Base-by-base conservation (phyloP, 2,329 filamentous ascomycete genomes). In the Magnaporthales sp. region DNA sequence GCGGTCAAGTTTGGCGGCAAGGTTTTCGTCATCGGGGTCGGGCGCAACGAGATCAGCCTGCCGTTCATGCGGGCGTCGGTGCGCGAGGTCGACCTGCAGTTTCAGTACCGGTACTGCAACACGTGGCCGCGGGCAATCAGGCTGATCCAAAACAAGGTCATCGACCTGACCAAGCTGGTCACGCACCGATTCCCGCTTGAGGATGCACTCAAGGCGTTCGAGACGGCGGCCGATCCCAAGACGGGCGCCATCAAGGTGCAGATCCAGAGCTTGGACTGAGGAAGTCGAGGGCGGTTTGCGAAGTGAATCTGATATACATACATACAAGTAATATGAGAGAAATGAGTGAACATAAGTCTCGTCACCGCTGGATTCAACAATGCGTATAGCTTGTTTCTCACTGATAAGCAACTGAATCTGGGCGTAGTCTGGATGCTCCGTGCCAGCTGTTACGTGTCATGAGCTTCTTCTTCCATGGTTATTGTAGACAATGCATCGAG, bases 161-260 rank as follows among this genome's bases (percentile, higher is more conserved):
- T 98, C 72, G 88, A 96, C 75, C 80, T 97, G 75, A 85, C 85
- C 73, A 90, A 86, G 78, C 80, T 98, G 68, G 92, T 97, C 63
- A 97, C 94, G 56, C 94, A 98, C 81, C 85, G 92, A 22, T 97
- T 90, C 80, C 81, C 84, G 70, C 80, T 98, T 51, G 93, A 97
- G 80, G 90, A 98, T 75, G 93, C 93, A 0, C 78, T 95, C 30
- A 86, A 94, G 79, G 94, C 94, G 8, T 98, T 98, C 77, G 88
- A 93, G 80, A 95, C 91, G 56, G 92, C 93, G 24, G 87, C 91
- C 9, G 88, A 97, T 78, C 89, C 92, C 54, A 93, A 90, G 83
- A 96, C 91, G 65, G 93, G 94, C 7, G 92, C 93, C n/a, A 97
- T 98, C 79, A 98, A 98, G 84, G 93, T 97, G 68, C 91, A 93